Evolutionary conservation across 495 filamentous ascomycete genomes (phyloP).

Genomic region (Xanthoparmelia taractica): DNA sequence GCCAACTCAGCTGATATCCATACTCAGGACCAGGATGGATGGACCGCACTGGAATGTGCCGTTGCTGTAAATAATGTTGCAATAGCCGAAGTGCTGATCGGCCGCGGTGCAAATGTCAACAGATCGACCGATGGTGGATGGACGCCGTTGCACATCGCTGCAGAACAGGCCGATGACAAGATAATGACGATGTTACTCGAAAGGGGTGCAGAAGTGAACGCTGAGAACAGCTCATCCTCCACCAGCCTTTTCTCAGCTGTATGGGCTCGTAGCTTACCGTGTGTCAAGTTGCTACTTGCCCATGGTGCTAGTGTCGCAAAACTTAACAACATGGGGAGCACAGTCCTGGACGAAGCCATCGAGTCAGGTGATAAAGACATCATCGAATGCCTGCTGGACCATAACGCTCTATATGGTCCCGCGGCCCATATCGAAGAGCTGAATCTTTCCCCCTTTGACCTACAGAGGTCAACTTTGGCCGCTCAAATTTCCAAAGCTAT

Average conservation of each 20-base stretch:
- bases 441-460: background rate
- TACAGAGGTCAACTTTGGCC: background rate
- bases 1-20: background rate
- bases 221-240: background rate
- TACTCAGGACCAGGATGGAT: background rate
- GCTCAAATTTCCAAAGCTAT: background rate
- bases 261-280: background rate
- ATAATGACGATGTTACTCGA: background rate
- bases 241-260: conserved; percentile 7
- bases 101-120: conserved; percentile 6
- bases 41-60: background rate
- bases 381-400: background rate
- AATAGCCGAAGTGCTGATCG: background rate
- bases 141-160: conserved; percentile 9
- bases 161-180: background rate
- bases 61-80: background rate
- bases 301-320: conserved; percentile 5
- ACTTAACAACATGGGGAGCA: background rate
- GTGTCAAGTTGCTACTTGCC: background rate
- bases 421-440: background rate
- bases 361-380: background rate
- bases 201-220: conserved; percentile 11
- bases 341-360: conserved; percentile 1
- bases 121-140: background rate
- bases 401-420: background rate